Conservation (phyloP, 1,284 basidiomycete genomes). For the Apiotrichum veenhuisii region DNA sequence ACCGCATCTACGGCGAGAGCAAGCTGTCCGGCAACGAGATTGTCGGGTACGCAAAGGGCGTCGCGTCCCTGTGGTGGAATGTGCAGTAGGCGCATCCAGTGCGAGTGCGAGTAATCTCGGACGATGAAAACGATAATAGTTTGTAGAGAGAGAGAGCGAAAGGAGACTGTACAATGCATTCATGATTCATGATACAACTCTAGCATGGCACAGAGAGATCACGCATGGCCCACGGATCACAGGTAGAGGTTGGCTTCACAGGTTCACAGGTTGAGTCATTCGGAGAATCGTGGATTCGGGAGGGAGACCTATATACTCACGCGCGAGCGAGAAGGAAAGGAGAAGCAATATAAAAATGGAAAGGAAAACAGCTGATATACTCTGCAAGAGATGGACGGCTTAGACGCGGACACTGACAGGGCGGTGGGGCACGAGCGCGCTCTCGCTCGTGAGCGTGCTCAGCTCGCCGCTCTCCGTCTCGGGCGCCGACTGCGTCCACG, state of each 20-base stretch:
- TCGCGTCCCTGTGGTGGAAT: constrained; percentile 70
- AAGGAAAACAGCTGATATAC: neutral
- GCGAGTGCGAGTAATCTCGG: neutral
- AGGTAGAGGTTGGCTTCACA: too few species aligned
- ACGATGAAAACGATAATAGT: neutral
- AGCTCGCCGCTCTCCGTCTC: constrained; percentile 6
- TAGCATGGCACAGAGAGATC: neutral
- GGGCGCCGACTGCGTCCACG: neutral
- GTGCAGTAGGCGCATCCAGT: constrained; percentile 50
- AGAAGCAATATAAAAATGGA: too few species aligned
- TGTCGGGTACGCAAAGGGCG: constrained; percentile 81
- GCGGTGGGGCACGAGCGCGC: constrained; percentile 5
- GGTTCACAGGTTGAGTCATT: too few species aligned
- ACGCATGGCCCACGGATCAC: too few species aligned
- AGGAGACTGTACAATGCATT: constrained; percentile 16
- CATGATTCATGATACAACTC: constrained; percentile 12
- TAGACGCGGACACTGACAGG: constrained; percentile 15
- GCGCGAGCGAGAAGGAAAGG: too few species aligned
- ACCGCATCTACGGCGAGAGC: constrained; percentile 86
- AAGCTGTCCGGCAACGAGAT: constrained; percentile 85
- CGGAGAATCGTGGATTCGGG: too few species aligned
- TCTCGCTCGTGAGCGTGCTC: neutral
- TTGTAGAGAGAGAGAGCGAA: neutral
- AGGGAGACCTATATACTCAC: too few species aligned
- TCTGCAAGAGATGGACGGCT: neutral